Evolutionary conservation across 2,329 filamentous ascomycete species (phyloP).

Genomic region (Xylariaceae sp.): DNA sequence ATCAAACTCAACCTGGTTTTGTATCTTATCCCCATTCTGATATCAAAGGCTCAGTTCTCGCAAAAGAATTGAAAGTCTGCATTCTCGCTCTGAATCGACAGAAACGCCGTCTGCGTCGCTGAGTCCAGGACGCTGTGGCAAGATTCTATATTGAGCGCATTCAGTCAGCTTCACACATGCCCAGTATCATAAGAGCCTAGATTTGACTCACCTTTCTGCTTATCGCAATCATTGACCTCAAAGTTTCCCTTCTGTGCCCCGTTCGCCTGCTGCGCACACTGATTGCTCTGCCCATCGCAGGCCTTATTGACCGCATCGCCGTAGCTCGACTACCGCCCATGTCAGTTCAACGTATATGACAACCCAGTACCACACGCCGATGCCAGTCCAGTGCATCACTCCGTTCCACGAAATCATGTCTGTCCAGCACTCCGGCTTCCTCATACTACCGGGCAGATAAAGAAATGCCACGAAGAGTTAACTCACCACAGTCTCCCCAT

Average conservation of each 20-base stretch:
- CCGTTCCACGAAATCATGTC: no score
- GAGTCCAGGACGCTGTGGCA: slow-evolving; percentile 7
- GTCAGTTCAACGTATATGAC: background rate
- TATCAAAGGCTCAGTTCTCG: slow-evolving; percentile 6
- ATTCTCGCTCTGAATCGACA: slow-evolving; percentile 3
- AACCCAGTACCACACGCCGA: no score
- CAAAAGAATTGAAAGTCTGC: slow-evolving; percentile 12
- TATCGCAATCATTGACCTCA: slow-evolving; percentile 40
- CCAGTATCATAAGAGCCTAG: no score
- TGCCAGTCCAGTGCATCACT: no score
- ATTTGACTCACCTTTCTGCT: slow-evolving; percentile 42
- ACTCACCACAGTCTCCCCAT: background rate
- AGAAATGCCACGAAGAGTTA: no score
- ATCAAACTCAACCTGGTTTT: no score
- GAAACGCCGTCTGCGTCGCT: slow-evolving; percentile 12
- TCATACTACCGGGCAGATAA: no score
- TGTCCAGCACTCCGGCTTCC: no score
- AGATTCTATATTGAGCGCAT: slow-evolving; percentile 1
- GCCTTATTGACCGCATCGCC: slow-evolving; percentile 36
- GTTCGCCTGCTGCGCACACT: slow-evolving; percentile 40
- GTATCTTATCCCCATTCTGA: no score
- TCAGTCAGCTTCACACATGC: slow-evolving; percentile 2
- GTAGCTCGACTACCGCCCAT: slow-evolving; percentile 35
- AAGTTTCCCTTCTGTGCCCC: slow-evolving; percentile 20
- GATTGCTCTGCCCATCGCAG: slow-evolving; percentile 47